A percentile compares a stretch with the other conserved stretches of the same genome.
Conservation (phyloP, 2,329 filamentous ascomycete genomes). For the Claviceps digitariae region DNA sequence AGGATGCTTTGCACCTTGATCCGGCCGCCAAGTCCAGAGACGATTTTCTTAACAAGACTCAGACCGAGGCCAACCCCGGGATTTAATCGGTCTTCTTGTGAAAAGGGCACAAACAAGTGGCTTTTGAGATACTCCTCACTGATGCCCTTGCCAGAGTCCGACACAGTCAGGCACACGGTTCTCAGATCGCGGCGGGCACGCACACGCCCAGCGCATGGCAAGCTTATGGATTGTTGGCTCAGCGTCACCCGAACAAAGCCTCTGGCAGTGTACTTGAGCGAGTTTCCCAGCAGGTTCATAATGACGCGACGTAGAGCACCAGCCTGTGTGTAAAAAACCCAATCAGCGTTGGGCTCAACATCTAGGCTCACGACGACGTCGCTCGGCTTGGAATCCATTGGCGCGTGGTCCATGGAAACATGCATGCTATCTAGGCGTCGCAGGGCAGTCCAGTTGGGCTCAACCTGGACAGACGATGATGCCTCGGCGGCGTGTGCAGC, state of each 20-base stretch:
- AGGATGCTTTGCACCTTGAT: conserved; percentile 40
- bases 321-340: conserved; percentile 42
- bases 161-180: conserved; percentile 30
- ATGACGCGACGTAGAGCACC: conserved; percentile 39
- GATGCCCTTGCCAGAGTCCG: conserved; percentile 55
- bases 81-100: conserved; percentile 47
- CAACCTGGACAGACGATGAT: not conserved
- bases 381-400: conserved; percentile 7
- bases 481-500: conserved; percentile 6
- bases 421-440: conserved; percentile 25
- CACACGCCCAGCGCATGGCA: not conserved
- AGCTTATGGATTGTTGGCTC: conserved; percentile 10
- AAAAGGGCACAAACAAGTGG: conserved; percentile 48
- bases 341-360: conserved; percentile 38
- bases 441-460: conserved; percentile 4
- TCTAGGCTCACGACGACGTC: conserved; percentile 16
- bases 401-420: conserved; percentile 16
- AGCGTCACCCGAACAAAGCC: conserved; percentile 18
- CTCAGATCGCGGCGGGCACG: conserved; percentile 4
- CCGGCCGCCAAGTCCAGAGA: conserved; percentile 41
- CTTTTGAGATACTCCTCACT: conserved; percentile 46
- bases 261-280: conserved; percentile 43
- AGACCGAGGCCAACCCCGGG: conserved; percentile 52
- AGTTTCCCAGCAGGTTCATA: conserved; percentile 50
- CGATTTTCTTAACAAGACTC: conserved; percentile 48